Percentiles rank a stretch among this genome's conserved stretches.
Conservation (phyloP, 2,329 filamentous ascomycete genomes). For the Ilyonectria robusta region DNA sequence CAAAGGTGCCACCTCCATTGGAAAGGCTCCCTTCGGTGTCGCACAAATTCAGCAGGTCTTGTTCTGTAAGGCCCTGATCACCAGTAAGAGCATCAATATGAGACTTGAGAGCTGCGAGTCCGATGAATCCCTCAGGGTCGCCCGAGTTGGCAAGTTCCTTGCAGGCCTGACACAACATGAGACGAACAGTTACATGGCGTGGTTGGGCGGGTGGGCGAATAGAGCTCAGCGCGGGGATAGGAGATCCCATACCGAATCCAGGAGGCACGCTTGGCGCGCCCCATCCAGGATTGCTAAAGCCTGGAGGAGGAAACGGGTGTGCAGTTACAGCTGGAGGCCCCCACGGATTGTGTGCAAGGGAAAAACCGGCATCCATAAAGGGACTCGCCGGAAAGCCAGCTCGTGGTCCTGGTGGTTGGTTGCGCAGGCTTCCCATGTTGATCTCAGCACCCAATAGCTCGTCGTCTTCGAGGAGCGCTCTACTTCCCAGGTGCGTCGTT, state of each 20-base stretch:
- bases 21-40: conserved; percentile 89
- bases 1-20: conserved; percentile 93
- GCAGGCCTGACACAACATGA: conserved; percentile 84
- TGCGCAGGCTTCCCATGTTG: conserved; percentile 56
- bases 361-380: conserved; percentile 60
- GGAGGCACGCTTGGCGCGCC: conserved; percentile 52
- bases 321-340: conserved; percentile 52
- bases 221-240: conserved; percentile 47
- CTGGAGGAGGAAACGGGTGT: conserved; percentile 62
- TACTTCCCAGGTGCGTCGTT: conserved; percentile 88
- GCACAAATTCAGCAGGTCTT: conserved; percentile 85
- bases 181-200: conserved; percentile 77
- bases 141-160: conserved; percentile 66
- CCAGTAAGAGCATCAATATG: conserved; percentile 70
- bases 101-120: conserved; percentile 77
- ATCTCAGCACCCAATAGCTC: conserved; percentile 62
- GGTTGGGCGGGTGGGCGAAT: conserved; percentile 63
- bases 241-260: conserved; percentile 54
- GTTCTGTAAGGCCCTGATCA: conserved; percentile 58
- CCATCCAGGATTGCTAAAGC: conserved; percentile 60
- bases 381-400: conserved; percentile 58
- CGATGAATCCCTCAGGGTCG: conserved; percentile 76
- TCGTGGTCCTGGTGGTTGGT: conserved; percentile 66
- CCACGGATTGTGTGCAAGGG: conserved; percentile 59
- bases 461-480: conserved; percentile 86